phyloP scores from a whole-genome alignment of 257 asterid genomes.

The Salvia miltiorrhiza region DNA sequence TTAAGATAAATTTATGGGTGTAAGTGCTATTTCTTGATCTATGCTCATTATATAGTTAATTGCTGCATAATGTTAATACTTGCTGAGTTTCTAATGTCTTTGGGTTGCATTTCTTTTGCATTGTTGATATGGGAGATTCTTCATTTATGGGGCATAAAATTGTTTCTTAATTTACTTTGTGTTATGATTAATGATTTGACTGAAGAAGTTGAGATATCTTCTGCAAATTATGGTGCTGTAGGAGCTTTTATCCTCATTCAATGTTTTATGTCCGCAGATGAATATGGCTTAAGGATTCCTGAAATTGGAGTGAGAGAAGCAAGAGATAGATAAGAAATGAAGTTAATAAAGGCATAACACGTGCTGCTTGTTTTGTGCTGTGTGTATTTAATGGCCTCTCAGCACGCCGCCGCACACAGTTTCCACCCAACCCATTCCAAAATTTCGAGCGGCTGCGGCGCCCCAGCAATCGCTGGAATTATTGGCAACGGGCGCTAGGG shows the following conservation, averaged over 20 bases:
- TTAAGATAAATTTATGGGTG: constrained; percentile 34
- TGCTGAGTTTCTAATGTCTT: not conserved
- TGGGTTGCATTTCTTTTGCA: not conserved
- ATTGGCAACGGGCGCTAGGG: too few relatives aligned
- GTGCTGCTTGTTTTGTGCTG: constrained; percentile 23
- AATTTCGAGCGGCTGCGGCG: too few relatives aligned
- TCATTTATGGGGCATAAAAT: not conserved
- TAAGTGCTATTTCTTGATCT: constrained; percentile 23
- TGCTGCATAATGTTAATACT: not conserved
- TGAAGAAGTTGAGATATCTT: not conserved
- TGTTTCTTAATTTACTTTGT: not conserved
- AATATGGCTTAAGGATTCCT: not conserved
- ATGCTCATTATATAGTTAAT: not conserved
- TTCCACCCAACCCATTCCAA: too few relatives aligned
- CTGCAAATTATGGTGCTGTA: not conserved
- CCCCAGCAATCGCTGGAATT: too few relatives aligned
- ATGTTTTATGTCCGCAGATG: not conserved
- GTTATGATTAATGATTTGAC: not conserved
- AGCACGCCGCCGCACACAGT: too few relatives aligned
- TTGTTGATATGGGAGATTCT: not conserved
- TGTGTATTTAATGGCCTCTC: constrained; percentile 9
- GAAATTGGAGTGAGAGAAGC: not conserved
- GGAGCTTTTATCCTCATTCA: not conserved
- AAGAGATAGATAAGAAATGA: not conserved
- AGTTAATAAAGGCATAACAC: constrained; percentile 25